Evolutionary conservation across 768 basidiomycete species (phyloP).

Genomic region (Amylocystis lapponica): DNA sequence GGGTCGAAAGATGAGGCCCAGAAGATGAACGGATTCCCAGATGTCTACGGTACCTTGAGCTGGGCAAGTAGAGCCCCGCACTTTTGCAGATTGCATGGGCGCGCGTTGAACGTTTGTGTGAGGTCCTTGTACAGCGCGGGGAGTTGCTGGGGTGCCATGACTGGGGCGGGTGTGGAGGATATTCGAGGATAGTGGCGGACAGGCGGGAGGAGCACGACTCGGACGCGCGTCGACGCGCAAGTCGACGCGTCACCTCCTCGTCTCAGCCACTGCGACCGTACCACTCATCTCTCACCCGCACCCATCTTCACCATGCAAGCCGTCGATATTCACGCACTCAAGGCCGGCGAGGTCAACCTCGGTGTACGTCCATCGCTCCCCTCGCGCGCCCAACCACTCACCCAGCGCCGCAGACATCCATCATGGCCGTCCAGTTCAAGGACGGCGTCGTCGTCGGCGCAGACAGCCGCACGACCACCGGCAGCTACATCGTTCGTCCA

Average conservation of each 20-base stretch:
- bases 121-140: constrained; percentile 61
- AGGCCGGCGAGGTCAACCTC: constrained; percentile 94
- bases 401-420: constrained; percentile 67
- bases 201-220: neutral
- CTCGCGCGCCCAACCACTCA: neutral
- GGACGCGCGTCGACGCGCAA: constrained; percentile 25
- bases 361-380: constrained; percentile 58
- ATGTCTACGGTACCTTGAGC: constrained; percentile 70
- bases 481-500: constrained; percentile 82
- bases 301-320: constrained; percentile 49
- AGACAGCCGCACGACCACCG: constrained; percentile 95
- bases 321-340: constrained; percentile 83
- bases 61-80: constrained; percentile 58
- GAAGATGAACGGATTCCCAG: too few relatives aligned
- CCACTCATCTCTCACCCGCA: constrained; percentile 8
- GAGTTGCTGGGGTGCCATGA: constrained; percentile 51
- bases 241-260: constrained; percentile 32
- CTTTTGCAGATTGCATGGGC: constrained; percentile 62
- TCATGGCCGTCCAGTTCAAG: constrained; percentile 98
- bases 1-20: neutral
- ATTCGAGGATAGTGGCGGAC: neutral
- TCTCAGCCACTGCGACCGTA: constrained; percentile 13
- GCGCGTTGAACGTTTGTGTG: constrained; percentile 56
- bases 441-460: constrained; percentile 95
- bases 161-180: constrained; percentile 4